phyloP scores from a whole-genome alignment of 352 stramenopile species.

The Aphanomyces stellatus region DNA sequence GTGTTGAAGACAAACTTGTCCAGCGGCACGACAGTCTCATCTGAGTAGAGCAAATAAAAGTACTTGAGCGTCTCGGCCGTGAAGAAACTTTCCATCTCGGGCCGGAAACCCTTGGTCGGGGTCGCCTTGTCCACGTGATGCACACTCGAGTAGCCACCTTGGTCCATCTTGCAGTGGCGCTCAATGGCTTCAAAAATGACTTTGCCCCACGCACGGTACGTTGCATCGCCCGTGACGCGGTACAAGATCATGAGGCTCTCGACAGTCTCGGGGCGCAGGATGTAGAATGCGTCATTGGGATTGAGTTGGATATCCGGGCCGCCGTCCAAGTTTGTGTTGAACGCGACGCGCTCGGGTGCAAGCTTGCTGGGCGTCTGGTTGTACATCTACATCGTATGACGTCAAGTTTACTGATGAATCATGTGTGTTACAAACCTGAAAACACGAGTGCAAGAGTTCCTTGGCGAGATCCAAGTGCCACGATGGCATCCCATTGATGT shows the following conservation, averaged over 20 bases:
- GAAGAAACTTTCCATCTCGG: constrained; percentile 90
- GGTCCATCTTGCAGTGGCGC: constrained; percentile 51
- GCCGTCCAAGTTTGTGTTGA: constrained; percentile 44
- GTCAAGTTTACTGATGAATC: neutral
- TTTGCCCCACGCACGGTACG: constrained; percentile 78
- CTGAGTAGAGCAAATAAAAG: constrained; percentile 86
- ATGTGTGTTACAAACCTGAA: constrained; percentile 25
- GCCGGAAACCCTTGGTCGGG: constrained; percentile 33
- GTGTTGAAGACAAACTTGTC: constrained; percentile 87
- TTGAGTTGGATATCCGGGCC: constrained; percentile 48
- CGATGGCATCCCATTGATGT: constrained; percentile 50
- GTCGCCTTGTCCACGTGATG: constrained; percentile 41
- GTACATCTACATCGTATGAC: constrained; percentile 54
- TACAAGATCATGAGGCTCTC: constrained; percentile 90
- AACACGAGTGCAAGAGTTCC: constrained; percentile 72
- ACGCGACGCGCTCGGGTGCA: constrained; percentile 76
- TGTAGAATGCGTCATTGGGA: constrained; percentile 67
- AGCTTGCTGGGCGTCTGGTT: constrained; percentile 65
- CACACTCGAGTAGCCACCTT: constrained; percentile 54
- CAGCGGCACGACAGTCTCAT: constrained; percentile 52
- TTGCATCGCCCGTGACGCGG: constrained; percentile 80
- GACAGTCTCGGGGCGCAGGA: constrained; percentile 85
- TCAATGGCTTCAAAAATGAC: constrained; percentile 83
- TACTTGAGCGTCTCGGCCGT: constrained; percentile 92
- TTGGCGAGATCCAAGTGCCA: constrained; percentile 62